Percentiles rank a stretch among this genome's conserved stretches.
These are phyloP conservation scores for Cornus florida DNA, from an alignment of 148 eudicot species.

Conservation along the genomic window DNA sequence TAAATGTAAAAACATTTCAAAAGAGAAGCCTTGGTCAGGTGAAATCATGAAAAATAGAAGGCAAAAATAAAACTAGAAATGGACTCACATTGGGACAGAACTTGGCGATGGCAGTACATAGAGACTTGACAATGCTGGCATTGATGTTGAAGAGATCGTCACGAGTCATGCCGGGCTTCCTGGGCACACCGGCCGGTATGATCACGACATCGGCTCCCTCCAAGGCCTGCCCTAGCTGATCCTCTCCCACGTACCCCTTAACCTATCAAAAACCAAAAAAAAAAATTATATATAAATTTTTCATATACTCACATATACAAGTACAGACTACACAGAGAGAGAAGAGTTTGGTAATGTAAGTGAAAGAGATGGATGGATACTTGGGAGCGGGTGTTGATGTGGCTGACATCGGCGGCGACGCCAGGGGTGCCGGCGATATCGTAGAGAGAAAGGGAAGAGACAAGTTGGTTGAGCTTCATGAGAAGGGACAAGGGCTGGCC, in stretches of 20 bases:
- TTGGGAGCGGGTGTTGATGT: constrained; percentile 75
- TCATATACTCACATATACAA: not conserved
- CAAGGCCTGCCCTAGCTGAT: constrained; percentile 57
- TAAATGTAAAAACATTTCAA: not conserved
- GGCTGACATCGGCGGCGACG: constrained; percentile 80
- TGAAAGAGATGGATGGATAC: constrained; percentile 19
- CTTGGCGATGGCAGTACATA: constrained; percentile 62
- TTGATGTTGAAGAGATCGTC: constrained; percentile 88
- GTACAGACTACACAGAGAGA: not conserved
- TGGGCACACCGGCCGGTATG: constrained; percentile 87
- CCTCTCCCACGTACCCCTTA: constrained; percentile 44
- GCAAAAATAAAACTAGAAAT: too few species aligned
- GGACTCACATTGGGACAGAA: constrained; percentile 69
- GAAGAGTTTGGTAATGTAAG: too few species aligned
- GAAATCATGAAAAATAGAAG: not conserved
- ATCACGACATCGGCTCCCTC: constrained; percentile 77
- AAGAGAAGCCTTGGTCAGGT: not conserved
- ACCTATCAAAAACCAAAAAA: constrained; percentile 31
- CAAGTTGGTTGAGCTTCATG: constrained; percentile 81
- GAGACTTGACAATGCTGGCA: constrained; percentile 76
- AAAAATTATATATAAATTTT: not conserved
- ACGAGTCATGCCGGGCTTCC: constrained; percentile 93
- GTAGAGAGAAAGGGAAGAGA: constrained; percentile 62
- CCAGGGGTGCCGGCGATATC: constrained; percentile 88
- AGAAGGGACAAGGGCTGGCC: constrained; percentile 73